These are phyloP conservation scores for Pyracantha coccinea DNA, from an alignment of 331 rosid genomes.

Conservation along the genomic window DNA sequence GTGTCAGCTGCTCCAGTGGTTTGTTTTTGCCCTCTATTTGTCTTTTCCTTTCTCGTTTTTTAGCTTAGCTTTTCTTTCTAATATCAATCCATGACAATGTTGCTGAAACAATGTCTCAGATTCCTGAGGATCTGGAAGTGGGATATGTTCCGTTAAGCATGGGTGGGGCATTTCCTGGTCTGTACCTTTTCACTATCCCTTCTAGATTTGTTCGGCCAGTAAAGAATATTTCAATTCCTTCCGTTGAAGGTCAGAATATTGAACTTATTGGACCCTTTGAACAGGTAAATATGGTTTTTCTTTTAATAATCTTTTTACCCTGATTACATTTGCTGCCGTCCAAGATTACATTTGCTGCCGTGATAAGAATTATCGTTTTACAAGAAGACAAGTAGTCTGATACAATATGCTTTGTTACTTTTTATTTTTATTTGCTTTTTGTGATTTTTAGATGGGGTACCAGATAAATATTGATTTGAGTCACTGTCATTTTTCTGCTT, in stretches of 20 bases:
- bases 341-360: background rate
- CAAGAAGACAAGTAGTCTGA: too few relatives aligned
- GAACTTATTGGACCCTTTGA: constrained; percentile 98
- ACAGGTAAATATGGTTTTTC: constrained; percentile 44
- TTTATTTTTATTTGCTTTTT: too few relatives aligned
- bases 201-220: constrained; percentile 90
- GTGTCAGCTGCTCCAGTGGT: constrained; percentile 61
- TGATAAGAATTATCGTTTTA: background rate
- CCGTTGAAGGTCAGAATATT: constrained; percentile 41
- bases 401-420: too few relatives aligned
- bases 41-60: background rate
- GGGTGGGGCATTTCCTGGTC: constrained; percentile 93
- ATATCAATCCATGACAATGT: constrained; percentile 9
- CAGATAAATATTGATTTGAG: too few relatives aligned
- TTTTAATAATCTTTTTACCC: too few relatives aligned
- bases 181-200: constrained; percentile 69
- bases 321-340: background rate
- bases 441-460: too few relatives aligned
- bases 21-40: constrained; percentile 17
- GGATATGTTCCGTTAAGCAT: constrained; percentile 89
- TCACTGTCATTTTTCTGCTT: background rate
- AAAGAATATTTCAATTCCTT: constrained; percentile 56
- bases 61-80: background rate
- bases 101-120: constrained; percentile 36
- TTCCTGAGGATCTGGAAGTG: constrained; percentile 85